phyloP scores from a whole-genome alignment of 768 basidiomycete species.

The Paxillus ammoniavirescens region DNA sequence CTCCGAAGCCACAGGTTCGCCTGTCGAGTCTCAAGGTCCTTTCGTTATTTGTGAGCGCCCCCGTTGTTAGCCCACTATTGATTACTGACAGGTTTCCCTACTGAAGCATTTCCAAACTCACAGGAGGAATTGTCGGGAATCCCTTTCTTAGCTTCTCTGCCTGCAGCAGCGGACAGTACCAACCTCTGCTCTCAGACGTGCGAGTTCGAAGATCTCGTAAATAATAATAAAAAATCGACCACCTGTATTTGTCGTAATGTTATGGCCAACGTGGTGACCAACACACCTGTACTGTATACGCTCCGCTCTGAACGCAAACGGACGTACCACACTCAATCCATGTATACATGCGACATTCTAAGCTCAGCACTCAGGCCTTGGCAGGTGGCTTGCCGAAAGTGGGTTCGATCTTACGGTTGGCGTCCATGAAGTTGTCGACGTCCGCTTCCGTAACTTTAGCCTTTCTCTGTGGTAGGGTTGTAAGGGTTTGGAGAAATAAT shows the following conservation, averaged over 20 bases:
- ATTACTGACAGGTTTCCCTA: background rate
- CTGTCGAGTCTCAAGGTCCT: constrained; percentile 10
- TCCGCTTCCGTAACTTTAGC: constrained; percentile 78
- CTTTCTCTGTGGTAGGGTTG: constrained; percentile 54
- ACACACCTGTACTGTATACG: background rate
- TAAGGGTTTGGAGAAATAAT: constrained; percentile 3
- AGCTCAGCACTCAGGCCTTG: background rate
- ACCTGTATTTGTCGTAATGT: background rate
- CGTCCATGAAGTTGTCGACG: constrained; percentile 78
- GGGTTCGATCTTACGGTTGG: constrained; percentile 70
- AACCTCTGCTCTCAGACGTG: too few relatives aligned
- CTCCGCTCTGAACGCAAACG: constrained; percentile 21
- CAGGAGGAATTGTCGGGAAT: background rate
- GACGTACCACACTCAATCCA: constrained; percentile 26
- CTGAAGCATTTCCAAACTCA: constrained; percentile 22
- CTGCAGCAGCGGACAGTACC: background rate
- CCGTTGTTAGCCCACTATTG: background rate
- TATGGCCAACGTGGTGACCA: constrained; percentile 11
- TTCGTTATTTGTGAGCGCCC: constrained; percentile 20
- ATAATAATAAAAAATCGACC: constrained; percentile 6
- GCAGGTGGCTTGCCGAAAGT: constrained; percentile 39
- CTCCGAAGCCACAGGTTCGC: constrained; percentile 1
- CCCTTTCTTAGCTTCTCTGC: background rate
- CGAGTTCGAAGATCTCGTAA: background rate
- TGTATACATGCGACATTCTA: background rate